Evolutionary conservation across 108 stramenopile genomes (phyloP).

Genomic region (Nannochloropsis granulata): DNA sequence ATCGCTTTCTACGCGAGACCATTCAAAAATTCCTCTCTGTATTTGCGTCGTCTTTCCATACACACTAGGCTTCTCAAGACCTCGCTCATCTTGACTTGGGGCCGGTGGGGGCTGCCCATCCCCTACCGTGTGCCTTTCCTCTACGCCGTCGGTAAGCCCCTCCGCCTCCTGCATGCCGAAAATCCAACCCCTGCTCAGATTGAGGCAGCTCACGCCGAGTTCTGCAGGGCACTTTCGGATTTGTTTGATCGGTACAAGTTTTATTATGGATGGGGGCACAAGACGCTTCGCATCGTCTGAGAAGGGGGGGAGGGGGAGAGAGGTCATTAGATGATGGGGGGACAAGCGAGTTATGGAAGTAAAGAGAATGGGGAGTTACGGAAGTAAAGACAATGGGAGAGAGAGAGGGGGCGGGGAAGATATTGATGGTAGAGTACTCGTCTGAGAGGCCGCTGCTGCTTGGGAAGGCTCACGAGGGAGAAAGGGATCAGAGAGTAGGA

Average conservation of each 20-base stretch:
- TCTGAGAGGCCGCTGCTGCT: too few species aligned
- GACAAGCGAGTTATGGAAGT: too few species aligned
- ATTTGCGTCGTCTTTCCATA: too few species aligned
- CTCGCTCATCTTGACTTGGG: constrained; percentile 29
- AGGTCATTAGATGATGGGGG: neutral
- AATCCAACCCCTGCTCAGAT: constrained; percentile 36
- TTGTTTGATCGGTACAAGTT: constrained; percentile 72
- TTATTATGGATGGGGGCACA: constrained; percentile 75
- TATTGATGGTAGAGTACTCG: too few species aligned
- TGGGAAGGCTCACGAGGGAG: too few species aligned
- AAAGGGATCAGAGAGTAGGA: too few species aligned
- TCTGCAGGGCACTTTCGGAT: constrained; percentile 53
- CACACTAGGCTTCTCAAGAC: constrained; percentile 41
- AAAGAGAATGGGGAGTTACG: too few species aligned
- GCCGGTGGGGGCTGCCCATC: constrained; percentile 29
- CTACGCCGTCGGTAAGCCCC: constrained; percentile 20
- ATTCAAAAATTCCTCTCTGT: too few species aligned
- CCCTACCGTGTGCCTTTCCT: constrained; percentile 30
- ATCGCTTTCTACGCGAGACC: too few species aligned
- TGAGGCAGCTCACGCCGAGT: constrained; percentile 57
- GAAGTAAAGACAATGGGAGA: too few species aligned
- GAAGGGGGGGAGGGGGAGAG: neutral
- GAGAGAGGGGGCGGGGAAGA: too few species aligned
- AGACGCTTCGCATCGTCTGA: constrained; percentile 48
- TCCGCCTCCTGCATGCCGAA: constrained; percentile 4